phyloP scores from a whole-genome alignment of 306 rosid genomes.

The Quillaja saponaria region DNA sequence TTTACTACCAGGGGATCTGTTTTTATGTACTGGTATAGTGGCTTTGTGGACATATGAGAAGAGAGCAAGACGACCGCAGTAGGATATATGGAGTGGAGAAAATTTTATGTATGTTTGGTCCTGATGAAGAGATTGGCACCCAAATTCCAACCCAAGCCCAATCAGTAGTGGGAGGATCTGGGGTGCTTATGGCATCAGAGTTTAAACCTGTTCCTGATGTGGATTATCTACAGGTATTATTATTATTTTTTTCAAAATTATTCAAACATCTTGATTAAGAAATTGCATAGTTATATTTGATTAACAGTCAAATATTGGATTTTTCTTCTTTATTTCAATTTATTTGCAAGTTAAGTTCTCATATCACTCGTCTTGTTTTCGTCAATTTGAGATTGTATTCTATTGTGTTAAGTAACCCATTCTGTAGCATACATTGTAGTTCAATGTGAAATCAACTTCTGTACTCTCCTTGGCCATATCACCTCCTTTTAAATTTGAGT shows the following conservation, averaged over 20 bases:
- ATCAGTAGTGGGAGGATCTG: constrained; percentile 82
- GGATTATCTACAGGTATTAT: constrained; percentile 86
- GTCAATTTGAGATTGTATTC: constrained; percentile 4
- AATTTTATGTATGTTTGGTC: constrained; percentile 52
- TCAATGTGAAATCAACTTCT: constrained; percentile 4
- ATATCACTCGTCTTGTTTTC: background rate
- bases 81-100: constrained; percentile 35
- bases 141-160: constrained; percentile 87
- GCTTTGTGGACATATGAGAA: constrained; percentile 55
- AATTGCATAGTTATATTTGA: background rate
- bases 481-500: constrained; percentile 1
- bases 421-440: constrained; percentile 8
- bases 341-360: constrained; percentile 5
- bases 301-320: background rate
- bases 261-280: background rate
- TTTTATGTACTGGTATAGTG: constrained; percentile 84
- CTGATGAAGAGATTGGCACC: constrained; percentile 64
- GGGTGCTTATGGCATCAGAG: constrained; percentile 53
- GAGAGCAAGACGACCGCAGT: constrained; percentile 42
- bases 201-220: constrained; percentile 80
- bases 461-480: constrained; percentile 1
- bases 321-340: constrained; percentile 1
- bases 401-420: background rate
- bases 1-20: constrained; percentile 84
- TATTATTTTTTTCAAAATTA: constrained; percentile 16